Percentiles rank a stretch among this genome's conserved stretches.
Evolutionary conservation across 192 early-diverging fungal species (phyloP).

Genomic region (Lobosporangium transversale): DNA sequence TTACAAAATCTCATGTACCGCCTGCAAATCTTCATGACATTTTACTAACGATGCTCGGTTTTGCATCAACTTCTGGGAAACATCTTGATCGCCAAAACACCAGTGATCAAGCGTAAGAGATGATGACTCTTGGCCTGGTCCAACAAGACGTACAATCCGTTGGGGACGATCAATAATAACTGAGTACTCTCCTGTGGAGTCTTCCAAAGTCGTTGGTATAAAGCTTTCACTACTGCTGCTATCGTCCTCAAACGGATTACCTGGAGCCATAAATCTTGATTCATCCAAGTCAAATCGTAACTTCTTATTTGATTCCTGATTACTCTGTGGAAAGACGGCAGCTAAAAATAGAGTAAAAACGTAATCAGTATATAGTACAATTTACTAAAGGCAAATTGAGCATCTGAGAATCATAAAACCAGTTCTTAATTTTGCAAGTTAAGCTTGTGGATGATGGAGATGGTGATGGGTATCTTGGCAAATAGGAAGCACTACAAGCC

Average conservation of each 20-base stretch:
- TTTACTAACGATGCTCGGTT: not conserved
- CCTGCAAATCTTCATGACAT: not conserved
- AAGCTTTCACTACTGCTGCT: not conserved
- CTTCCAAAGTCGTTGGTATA: not conserved
- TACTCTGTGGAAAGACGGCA: not conserved
- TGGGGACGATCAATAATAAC: not conserved
- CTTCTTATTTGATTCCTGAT: not conserved
- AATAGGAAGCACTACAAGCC: not conserved
- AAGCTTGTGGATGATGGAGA: too few relatives aligned
- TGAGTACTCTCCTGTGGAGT: not conserved
- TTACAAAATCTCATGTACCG: not conserved
- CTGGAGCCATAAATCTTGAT: not conserved
- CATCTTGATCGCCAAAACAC: not conserved
- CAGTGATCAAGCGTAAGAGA: not conserved
- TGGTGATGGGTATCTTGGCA: too few relatives aligned
- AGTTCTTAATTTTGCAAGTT: too few relatives aligned
- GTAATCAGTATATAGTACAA: not conserved
- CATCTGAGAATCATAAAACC: too few relatives aligned
- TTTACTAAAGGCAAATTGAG: too few relatives aligned
- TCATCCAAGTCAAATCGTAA: not conserved
- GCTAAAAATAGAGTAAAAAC: not conserved
- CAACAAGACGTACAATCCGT: not conserved
- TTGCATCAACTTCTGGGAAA: not conserved
- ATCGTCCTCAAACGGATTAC: not conserved
- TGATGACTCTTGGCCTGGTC: constrained; percentile 1